Evolutionary conservation across 352 stramenopile genomes (phyloP), one percentile per base, ranked within the genome.

Genomic region (Pythium monospermum): DNA sequence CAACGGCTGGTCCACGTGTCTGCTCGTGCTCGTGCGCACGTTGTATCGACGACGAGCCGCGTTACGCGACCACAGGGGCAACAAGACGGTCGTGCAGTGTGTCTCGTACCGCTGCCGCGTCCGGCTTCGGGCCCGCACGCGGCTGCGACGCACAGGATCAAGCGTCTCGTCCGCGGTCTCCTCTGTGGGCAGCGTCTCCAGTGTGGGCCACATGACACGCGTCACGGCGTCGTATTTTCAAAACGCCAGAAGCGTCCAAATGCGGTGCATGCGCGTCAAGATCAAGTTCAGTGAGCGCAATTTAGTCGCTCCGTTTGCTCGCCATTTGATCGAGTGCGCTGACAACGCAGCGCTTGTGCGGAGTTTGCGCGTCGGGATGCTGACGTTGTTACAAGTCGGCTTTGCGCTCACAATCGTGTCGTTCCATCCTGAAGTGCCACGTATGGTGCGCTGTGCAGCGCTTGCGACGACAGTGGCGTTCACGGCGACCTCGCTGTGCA

Each of bases 71-170:
- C 35, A 57, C 12, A 56, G 31, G 4, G 44, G 35, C 25, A 59
- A 68, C 32, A 36, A 42, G 6, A 63, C 44, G 1, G 38, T 67
- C 25, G 50, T 69, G 25, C 42, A 57, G 21, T 73, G 57, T 54
- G 46, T 64, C 37, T 67, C 62, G 12, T 75, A 67, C 27, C 63
- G 59, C 1, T 72, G 59, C 23, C 45, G 49, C 2, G 55, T 72
- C 3, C 53, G 48, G 6, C 37, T 71, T 18, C 49, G 31, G 6
- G 23, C 21, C 13, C 36, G 45, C 12, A 31, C n/a, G 1, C 26
- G 26, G 8, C n/a, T 28, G 15, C 27, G 55, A 11, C 32, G 55
- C 3, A 57, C 40, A 22, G 48, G 13, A 3, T 53, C 49, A 13
- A 53, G 54, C 32, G 21, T 62, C 15, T 53, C 40, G 2, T 56